phyloP scores from a whole-genome alignment of 495 filamentous ascomycete genomes.

The Penicillium tannophilum region DNA sequence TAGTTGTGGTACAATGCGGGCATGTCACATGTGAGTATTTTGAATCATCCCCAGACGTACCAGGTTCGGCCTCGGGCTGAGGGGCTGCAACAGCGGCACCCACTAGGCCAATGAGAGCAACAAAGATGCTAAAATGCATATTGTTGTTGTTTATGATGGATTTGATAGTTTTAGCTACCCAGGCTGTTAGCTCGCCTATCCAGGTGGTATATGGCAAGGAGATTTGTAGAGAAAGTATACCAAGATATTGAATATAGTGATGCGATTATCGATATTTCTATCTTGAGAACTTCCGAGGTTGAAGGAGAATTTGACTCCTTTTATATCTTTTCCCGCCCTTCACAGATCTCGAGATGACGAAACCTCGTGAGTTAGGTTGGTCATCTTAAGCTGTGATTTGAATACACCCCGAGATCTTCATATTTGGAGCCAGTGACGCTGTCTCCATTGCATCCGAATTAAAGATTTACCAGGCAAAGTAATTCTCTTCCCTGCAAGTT shows the following conservation, averaged over 20 bases:
- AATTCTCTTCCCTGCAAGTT: not conserved
- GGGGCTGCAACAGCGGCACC: constrained; percentile 1
- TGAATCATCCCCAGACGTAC: not conserved
- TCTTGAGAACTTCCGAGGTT: not conserved
- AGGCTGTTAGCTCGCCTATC: not conserved
- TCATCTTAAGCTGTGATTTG: not conserved
- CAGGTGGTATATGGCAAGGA: not conserved
- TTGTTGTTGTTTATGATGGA: not conserved
- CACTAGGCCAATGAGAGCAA: constrained; percentile 5
- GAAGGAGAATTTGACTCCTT: not conserved
- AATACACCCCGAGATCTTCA: not conserved
- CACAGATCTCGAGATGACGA: not conserved
- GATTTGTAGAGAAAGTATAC: not conserved
- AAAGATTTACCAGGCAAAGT: not conserved
- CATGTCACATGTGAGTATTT: not conserved
- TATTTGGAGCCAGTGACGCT: not conserved
- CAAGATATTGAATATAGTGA: not conserved
- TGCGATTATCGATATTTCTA: not conserved
- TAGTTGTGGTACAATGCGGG: not conserved
- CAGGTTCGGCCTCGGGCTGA: not conserved
- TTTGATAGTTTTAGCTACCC: not conserved
- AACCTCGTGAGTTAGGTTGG: not conserved
- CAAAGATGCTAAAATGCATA: constrained; percentile 2
- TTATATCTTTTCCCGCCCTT: not conserved
- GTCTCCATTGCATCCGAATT: not conserved